Evolutionary conservation across 371 early-diverging fungal genomes (phyloP), one percentile per base, ranked within the genome.

Genomic region (Mortierella sp.): DNA sequence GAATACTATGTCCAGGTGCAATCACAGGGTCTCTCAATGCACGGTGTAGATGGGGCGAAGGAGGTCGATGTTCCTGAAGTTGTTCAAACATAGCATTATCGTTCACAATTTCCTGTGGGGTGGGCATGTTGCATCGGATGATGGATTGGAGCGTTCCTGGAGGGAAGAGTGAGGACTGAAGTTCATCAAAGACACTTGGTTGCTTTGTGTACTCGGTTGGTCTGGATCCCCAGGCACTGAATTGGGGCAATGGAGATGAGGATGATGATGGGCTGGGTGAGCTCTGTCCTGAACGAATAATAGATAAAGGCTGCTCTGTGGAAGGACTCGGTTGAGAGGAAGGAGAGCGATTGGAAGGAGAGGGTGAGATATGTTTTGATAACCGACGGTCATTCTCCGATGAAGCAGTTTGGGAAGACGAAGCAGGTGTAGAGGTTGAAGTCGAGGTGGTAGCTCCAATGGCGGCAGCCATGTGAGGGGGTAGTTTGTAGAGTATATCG

Each of bases 91-190:
- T 48, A 7, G 79, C 29, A 5, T 60, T 29, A 19, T 79, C 79
- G 46, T 65, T 72, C 53, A 79, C 70, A 60, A 72, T 62, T 48
- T 79, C 73, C 18, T 56, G 72, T 14, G 79, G 73, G n/a, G 69
- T 79, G 9, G 79, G n/a, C 44, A 72, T 46, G 12, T 50, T 59
- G 9, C 57, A 57, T 43, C 60, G 69, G 30, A 72, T 62, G 18
- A 72, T 46, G 4, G 72, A 72, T 14, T 72, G 70, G 11, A 72
- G 69, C 9, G 72, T 79, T 14, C 79, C 79, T n/a, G 69, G 79
- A 2, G 79, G 70, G 48, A 79, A 79, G 53, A 79, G 66, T 1
- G 77, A 72, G 18, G 77, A 77, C 30, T 77, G 77, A 14, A 79
- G 67, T 43, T 79, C 73, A 56, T 79, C 79, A 72, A 79, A 79